Evolutionary conservation across 2,329 filamentous ascomycete species (phyloP), one percentile per base, ranked within the genome.

Genomic region (Penicillium sp.): DNA sequence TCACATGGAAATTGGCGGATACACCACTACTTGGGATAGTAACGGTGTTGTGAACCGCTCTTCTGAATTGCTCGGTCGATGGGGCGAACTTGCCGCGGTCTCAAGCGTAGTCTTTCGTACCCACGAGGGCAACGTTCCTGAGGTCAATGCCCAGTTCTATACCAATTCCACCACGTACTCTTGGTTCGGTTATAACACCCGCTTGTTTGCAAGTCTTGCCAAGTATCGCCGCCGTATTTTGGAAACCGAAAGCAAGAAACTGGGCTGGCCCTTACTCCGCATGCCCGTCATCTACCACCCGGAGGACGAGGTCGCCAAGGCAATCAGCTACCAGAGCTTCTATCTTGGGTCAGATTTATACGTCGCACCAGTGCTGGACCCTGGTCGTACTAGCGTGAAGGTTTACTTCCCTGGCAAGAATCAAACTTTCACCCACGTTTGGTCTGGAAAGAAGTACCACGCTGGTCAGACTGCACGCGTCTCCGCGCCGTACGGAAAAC

Each of bases 121-220:
- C 4, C 73, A 75, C 59, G 73, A 75, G 60, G 73, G 73, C 12
- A 75, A 75, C 61, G 70, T 75, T 3, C 73, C 73, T 1, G 51
- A 65, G 15, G 67, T 75, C 29, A 75, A 75, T 48, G 66, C 72
- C 0, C 73, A 75, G 48, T 73, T 74, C 65, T 75, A 75, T 61
- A 68, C 65, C 55, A 75, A 75, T 53, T 57, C 61, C 2, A 67
- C 70, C 0, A 68, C 72, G 0, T 73, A 74, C 53, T 61, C 63
- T 2, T 76, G 73, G 58, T 70, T 70, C 51, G 68, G 69, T 2
- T 74, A 76, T 63, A 75, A 73, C 35, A 67, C 72, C 0, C 66
- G 73, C 15, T 61, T 76, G 61, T 75, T 71, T 62, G 63, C 65
- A n/a, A 70, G 69, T 17, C 62, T 75, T 21, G 69, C 62, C 1